Conservation (phyloP, 2,329 filamentous ascomycete species). For the Ophiocordyceps camponoti-leonardi region DNA sequence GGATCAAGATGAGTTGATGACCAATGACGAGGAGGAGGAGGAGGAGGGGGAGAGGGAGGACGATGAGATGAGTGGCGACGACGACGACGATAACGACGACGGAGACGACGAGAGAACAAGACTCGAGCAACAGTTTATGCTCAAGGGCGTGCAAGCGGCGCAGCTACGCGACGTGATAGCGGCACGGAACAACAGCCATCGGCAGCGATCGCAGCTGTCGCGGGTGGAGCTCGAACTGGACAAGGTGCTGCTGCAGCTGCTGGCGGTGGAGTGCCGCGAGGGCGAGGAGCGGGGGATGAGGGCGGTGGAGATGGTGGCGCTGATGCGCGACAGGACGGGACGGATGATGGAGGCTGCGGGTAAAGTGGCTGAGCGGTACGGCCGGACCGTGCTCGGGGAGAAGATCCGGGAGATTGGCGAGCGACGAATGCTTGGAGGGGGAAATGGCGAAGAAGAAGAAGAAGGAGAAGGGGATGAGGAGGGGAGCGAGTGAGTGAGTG, state of each 20-base stretch:
- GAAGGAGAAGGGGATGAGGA: slow-evolving; percentile 2
- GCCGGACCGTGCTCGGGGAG: slow-evolving; percentile 59
- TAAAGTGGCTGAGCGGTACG: slow-evolving; percentile 79
- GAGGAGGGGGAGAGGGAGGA: slow-evolving; percentile 16
- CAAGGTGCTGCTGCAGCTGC: slow-evolving; percentile 74
- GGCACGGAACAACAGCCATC: slow-evolving; percentile 37
- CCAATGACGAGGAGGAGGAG: slow-evolving; percentile 16
- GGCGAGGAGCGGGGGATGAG: slow-evolving; percentile 92
- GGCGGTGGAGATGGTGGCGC: slow-evolving; percentile 71
- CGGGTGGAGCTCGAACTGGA: slow-evolving; percentile 71
- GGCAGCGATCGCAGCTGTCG: slow-evolving; percentile 50
- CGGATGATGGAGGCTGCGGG: slow-evolving; percentile 83
- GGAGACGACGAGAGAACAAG: slow-evolving; percentile 33
- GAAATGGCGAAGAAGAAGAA: slow-evolving; percentile 38
- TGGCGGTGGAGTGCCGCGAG: slow-evolving; percentile 79
- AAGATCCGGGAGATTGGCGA: slow-evolving; percentile 85
- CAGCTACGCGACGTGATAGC: slow-evolving; percentile 62
- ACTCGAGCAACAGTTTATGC: slow-evolving; percentile 69
- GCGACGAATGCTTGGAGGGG: slow-evolving; percentile 41
- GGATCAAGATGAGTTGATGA: slow-evolving; percentile 17
- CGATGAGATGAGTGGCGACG: slow-evolving; percentile 11
- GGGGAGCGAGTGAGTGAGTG: background rate
- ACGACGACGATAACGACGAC: slow-evolving; percentile 6
- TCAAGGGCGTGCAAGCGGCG: slow-evolving; percentile 51
- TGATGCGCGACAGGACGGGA: slow-evolving; percentile 72